A percentile compares a stretch with the other conserved stretches of the same genome.
phyloP scores from a whole-genome alignment of 1,284 basidiomycete species.

The Boletellus deceptivus region DNA sequence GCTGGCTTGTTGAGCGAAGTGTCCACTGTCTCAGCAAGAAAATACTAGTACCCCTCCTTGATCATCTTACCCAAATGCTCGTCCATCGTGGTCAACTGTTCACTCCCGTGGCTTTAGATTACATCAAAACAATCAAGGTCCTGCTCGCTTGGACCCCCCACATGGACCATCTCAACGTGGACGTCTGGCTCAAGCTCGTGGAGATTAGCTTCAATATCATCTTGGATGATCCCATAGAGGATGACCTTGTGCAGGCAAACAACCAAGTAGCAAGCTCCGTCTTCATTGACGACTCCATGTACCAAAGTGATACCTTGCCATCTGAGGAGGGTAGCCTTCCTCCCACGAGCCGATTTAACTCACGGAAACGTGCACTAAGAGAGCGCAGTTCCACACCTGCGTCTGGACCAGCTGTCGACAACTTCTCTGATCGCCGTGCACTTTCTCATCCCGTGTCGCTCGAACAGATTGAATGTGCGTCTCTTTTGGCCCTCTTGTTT shows the following conservation, averaged over 20 bases:
- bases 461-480: conserved; percentile 70
- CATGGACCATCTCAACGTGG: conserved; percentile 69
- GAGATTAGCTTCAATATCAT: conserved; percentile 76
- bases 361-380: conserved; percentile 26
- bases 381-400: conserved; percentile 24
- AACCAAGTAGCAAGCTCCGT: conserved; percentile 20
- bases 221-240: conserved; percentile 60
- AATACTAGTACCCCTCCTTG: conserved; percentile 55
- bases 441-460: conserved; percentile 41
- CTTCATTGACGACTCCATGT: conserved; percentile 27
- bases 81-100: conserved; percentile 58
- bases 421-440: conserved; percentile 13
- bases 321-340: conserved; percentile 33
- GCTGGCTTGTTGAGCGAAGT: conserved; percentile 67
- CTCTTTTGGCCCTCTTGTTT: conserved; percentile 67
- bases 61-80: conserved; percentile 67
- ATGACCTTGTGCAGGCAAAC: conserved; percentile 36
- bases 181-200: conserved; percentile 68
- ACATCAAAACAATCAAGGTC: conserved; percentile 73
- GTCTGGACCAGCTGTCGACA: conserved; percentile 16
- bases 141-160: conserved; percentile 71
- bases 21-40: conserved; percentile 53
- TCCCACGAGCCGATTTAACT: conserved; percentile 17
- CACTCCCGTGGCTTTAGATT: conserved; percentile 71
- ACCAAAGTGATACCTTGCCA: conserved; percentile 28